A percentile compares a stretch with the other conserved stretches of the same genome.
Conservation (phyloP, 2,329 filamentous ascomycete species). For the Sclerotinia minor region DNA sequence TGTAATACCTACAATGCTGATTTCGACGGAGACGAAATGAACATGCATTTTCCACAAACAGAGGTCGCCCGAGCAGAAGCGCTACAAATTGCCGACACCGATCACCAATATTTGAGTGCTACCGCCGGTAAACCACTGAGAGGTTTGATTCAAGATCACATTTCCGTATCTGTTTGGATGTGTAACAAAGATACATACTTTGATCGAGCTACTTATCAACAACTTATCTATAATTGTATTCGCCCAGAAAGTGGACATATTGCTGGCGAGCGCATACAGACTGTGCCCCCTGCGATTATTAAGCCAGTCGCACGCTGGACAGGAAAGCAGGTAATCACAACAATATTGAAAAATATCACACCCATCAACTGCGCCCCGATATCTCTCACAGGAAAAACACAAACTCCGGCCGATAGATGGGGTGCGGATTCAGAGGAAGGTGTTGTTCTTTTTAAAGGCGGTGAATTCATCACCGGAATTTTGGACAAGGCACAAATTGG, state of each 20-base stretch:
- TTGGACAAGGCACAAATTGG: conserved; percentile 96
- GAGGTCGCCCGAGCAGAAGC: conserved; percentile 93
- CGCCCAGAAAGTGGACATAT: conserved; percentile 90
- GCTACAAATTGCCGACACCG: conserved; percentile 88
- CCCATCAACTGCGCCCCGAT: conserved; percentile 74
- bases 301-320: conserved; percentile 87
- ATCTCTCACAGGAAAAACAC: conserved; percentile 76
- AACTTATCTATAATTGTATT: conserved; percentile 87
- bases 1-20: conserved; percentile 99
- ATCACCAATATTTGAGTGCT: conserved; percentile 93
- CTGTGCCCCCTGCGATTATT: conserved; percentile 76
- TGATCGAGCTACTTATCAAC: conserved; percentile 81
- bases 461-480: conserved; percentile 86
- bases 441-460: conserved; percentile 77
- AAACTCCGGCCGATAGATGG: conserved; percentile 80
- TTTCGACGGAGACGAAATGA: conserved; percentile 99
- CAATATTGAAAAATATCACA: conserved; percentile 87
- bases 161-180: conserved; percentile 88
- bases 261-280: conserved; percentile 75
- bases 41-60: conserved; percentile 99
- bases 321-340: conserved; percentile 93
- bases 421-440: conserved; percentile 75
- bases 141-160: conserved; percentile 97
- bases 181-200: conserved; percentile 93
- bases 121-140: conserved; percentile 91